Base-by-base conservation (phyloP, 2,329 filamentous ascomycete genomes). In the Didymella arachidicola region DNA sequence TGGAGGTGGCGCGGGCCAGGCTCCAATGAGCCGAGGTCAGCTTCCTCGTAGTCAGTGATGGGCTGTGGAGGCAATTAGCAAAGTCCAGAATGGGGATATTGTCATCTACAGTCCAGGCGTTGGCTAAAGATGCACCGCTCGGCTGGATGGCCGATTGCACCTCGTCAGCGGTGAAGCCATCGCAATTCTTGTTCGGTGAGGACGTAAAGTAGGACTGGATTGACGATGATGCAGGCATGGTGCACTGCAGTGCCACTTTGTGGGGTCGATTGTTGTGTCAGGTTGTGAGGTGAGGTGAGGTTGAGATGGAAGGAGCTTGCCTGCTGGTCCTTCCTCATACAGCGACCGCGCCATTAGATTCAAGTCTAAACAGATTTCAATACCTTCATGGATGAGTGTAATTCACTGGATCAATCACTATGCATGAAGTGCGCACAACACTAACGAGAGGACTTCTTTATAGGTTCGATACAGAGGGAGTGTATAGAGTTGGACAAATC, bases 131-230 rank as follows among this genome's bases (percentile, higher is more conserved):
- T 16, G 62, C 64, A 45, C 29, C 58, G 34, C 34, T 16, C 1
- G 80, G 80, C 26, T 80, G 71, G 16, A 78, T 57, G 2, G 73
- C 72, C 19, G 73, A 72, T 16, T 78, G 72, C 1, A 83, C 60
- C 63, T 86, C 83, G 18, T 76, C 73, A 14, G 76, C 61, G 2
- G 82, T 86, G 73, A 87, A 87, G 29, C 84, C 84, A 72, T 86
- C 83, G 36, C 82, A 79, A 14, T 73, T 60, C 30, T 66, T 70
- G 7, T 56, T 61, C 2, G 70, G 61, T 10, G 69, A 67, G 1
- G 67, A 65, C 5, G 71, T 66, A 59, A 79, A 82, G 67, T 75
- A 81, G 1, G 79, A 78, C 60, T 82, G 79, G 1, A 81, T 81
- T 4, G 79, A 80, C 22, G 49, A 50, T 1, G 76, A 71, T 0